Base-by-base conservation (phyloP, 2,329 filamentous ascomycete genomes). In the Arthrobotrys entomopaga region DNA sequence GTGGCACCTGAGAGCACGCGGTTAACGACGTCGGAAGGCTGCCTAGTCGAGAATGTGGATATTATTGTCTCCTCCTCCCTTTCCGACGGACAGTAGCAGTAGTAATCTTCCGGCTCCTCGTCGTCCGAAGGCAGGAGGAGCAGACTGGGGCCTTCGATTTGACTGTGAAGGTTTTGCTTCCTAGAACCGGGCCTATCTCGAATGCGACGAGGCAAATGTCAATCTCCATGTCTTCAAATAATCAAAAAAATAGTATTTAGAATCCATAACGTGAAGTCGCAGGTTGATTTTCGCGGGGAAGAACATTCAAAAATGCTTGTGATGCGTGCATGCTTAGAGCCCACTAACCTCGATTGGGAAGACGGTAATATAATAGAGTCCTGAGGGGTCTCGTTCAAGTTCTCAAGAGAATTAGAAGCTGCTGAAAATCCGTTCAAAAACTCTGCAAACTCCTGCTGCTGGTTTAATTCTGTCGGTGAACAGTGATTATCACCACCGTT, bases 271-370 rank as follows among this genome's bases (percentile, higher is more conserved):
- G 34, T 24, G 34, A 42, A 57, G 1, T 24, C 10, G 29, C 29
- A 34, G 5, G 29, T 34, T n/a, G 16, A 16, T 7, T 24, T 19
- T 43, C n/a, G 1, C 20, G 46, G 26, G 24, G 34, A 29, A 54
- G 29, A 38, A 40, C 40, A 60, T 63, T 20, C 57, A 7, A 29
- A 34, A 34, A 6, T 7, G 29, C 29, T 34, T 34, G 5, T 34
- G 29, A 34, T 63, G 61, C 56, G 52, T 64, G 29, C 29, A 34
- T 34, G 70, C 63, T 58, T n/a, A n/a, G 67, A 52, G 67, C 57
- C 57, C 63, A 74, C 70, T 74, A 74, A 74, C 70, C 70, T 67
- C 16, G 50, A 67, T 74, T 63, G 29, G 70, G 70, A 58, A 63
- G 50, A 49, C 10, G 29, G 46, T 54, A 53, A 63, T n/a, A n/a